Percentiles rank a stretch among this genome's conserved stretches.
These are phyloP conservation scores for Metschnikowia lachancei DNA, from an alignment of 805 yeast species.

Conservation along the genomic window DNA sequence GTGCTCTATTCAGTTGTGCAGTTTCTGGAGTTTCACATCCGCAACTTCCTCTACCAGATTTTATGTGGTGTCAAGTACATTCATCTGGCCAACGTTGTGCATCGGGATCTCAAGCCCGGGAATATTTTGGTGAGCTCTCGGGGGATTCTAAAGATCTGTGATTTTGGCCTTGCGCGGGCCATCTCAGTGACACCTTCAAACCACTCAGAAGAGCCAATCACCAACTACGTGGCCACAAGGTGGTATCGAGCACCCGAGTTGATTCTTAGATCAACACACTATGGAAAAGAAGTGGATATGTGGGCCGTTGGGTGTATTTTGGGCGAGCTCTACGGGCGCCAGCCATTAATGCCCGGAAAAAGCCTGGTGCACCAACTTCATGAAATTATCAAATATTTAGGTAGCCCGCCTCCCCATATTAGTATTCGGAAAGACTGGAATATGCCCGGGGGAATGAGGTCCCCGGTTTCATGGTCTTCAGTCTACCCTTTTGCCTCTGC, in stretches of 20 bases:
- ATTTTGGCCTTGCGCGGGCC: constrained; percentile 90
- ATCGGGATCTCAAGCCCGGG: constrained; percentile 90
- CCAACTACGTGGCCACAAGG: constrained; percentile 88
- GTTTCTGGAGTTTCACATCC: constrained; percentile 80
- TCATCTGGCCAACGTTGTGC: constrained; percentile 90
- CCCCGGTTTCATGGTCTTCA: constrained; percentile 45
- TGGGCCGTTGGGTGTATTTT: constrained; percentile 95
- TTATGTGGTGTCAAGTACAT: constrained; percentile 84
- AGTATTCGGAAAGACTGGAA: constrained; percentile 34
- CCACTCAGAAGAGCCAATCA: constrained; percentile 43
- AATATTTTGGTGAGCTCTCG: constrained; percentile 73
- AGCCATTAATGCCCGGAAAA: constrained; percentile 76
- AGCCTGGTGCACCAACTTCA: constrained; percentile 68
- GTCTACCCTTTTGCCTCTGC: constrained; percentile 62
- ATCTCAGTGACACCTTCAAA: constrained; percentile 40
- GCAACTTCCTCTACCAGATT: constrained; percentile 73
- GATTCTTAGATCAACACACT: constrained; percentile 55
- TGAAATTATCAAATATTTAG: constrained; percentile 67
- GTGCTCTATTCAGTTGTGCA: constrained; percentile 78
- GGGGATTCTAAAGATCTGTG: constrained; percentile 83
- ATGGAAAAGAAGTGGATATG: constrained; percentile 72
- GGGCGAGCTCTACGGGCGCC: constrained; percentile 78
- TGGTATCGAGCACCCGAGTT: constrained; percentile 97
- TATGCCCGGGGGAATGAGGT: constrained; percentile 36
- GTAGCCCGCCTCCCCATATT: constrained; percentile 58